These are phyloP conservation scores for Aspergillus ochraceus DNA, from an alignment of 2,329 filamentous ascomycete species.

Conservation along the genomic window DNA sequence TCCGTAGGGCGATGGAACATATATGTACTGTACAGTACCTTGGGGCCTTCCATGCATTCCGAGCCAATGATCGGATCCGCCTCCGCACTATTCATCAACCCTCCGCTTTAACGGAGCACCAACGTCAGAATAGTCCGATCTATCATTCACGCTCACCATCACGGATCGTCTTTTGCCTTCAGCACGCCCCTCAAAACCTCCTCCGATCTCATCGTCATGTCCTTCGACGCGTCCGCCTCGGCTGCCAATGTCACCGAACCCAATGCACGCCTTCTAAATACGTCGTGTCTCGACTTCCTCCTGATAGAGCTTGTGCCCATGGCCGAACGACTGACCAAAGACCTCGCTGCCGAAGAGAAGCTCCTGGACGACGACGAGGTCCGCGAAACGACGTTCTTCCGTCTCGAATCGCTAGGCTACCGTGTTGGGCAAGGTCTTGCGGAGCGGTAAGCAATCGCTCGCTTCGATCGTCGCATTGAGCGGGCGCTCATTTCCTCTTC, in stretches of 20 bases:
- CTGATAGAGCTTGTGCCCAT: slow-evolving; percentile 96
- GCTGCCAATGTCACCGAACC: slow-evolving; percentile 73
- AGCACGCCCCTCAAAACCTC: background rate
- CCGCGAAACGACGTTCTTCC: slow-evolving; percentile 79
- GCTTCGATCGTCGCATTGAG: background rate
- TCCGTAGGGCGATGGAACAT: too few species aligned
- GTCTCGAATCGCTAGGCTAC: slow-evolving; percentile 83
- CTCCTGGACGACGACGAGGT: slow-evolving; percentile 64
- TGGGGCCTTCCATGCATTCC: background rate
- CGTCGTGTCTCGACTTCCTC: slow-evolving; percentile 88
- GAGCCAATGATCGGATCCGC: background rate
- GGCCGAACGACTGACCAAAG: slow-evolving; percentile 79
- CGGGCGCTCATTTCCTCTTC: background rate
- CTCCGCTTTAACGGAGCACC: background rate
- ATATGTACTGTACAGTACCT: too few species aligned
- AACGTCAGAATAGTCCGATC: background rate
- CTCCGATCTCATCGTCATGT: slow-evolving; percentile 53
- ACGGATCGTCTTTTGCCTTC: background rate
- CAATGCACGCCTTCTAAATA: slow-evolving; percentile 71
- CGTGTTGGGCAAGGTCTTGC: slow-evolving; percentile 88
- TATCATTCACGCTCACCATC: background rate
- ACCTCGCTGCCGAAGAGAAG: slow-evolving; percentile 50
- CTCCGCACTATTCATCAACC: background rate
- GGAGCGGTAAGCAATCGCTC: slow-evolving; percentile 64
- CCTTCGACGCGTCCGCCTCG: slow-evolving; percentile 69